Evolutionary conservation across 2,329 filamentous ascomycete species (phyloP), one percentile per base, ranked within the genome.

Genomic region (Neurospora sp.): DNA sequence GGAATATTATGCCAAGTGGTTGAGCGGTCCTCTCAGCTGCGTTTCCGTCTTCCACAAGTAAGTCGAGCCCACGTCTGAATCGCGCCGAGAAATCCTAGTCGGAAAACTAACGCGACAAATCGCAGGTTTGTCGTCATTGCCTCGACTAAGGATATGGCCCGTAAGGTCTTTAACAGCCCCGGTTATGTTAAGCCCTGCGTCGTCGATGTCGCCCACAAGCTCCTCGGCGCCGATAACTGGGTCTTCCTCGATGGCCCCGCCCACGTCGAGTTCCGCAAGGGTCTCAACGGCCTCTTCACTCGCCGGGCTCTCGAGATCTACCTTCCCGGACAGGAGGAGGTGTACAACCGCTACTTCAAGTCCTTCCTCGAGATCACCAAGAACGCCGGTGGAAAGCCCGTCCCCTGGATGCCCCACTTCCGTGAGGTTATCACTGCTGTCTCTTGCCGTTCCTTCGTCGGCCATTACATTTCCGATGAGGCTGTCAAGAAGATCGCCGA

Each of bases 21-120:
- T 86, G 76, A 97, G 93, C 78, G 96, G 92, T 66, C 90, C 92
- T 66, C 85, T 99, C 75, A 97, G 94, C 85, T 99, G 96, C 78
- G 96, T 99, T 72, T 97, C 94, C 2, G 93, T 99, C 77, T 99
- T 99, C 84, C 96, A 99, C 88, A 99, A 98, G 93, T 97, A 87
- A 75, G 89, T 77, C 37, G 11, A 19, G 52, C 15, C 52, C 70
- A 15, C 23, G 38, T 65, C 40, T 65, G 36, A 62, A 17, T 62
- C 1, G 23, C 12, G 23, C 52, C 28, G 28, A 62, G 52, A 33
- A 17, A 62, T 62, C 11, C 6, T 8, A 36, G 10, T 40, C 38
- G 11, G 6, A 37, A 36, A 69, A 43, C 40, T 69, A 37, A 46
- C 41, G 36, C 23, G 10, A 36, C 28, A 43, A 41, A 17, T 38